A percentile compares a stretch with the other conserved stretches of the same genome.
phyloP scores from a whole-genome alignment of 2,329 filamentous ascomycete species.

The Neofusicoccum ribis region DNA sequence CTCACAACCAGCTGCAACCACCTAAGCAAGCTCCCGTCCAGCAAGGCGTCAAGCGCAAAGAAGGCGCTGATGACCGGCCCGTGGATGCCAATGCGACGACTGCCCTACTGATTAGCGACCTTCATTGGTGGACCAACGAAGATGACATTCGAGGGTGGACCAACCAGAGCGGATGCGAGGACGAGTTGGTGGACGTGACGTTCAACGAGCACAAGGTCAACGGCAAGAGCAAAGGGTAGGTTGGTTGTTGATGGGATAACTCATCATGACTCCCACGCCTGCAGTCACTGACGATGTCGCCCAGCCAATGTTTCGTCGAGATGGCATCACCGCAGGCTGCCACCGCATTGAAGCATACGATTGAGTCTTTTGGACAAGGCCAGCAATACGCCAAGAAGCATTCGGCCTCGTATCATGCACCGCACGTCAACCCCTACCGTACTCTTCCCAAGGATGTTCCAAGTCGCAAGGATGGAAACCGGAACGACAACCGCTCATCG shows the following conservation, averaged over 20 bases:
- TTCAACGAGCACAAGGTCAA: conserved; percentile 99
- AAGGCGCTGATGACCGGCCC: conserved; percentile 53
- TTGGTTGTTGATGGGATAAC: conserved; percentile 15
- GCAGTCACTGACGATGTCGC: neutral
- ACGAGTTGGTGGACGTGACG: conserved; percentile 85
- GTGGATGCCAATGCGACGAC: conserved; percentile 62
- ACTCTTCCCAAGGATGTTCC: conserved; percentile 88
- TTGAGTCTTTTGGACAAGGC: conserved; percentile 66
- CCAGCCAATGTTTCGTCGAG: conserved; percentile 77
- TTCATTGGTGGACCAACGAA: conserved; percentile 92
- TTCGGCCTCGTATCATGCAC: conserved; percentile 71
- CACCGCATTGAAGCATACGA: conserved; percentile 77
- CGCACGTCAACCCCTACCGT: conserved; percentile 81
- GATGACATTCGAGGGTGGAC: conserved; percentile 91
- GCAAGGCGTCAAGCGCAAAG: conserved; percentile 64
- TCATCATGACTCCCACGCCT: neutral
- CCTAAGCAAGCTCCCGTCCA: conserved; percentile 49
- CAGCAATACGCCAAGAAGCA: conserved; percentile 65
- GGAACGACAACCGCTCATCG: conserved; percentile 56
- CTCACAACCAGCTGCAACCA: conserved; percentile 37
- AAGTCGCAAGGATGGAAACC: conserved; percentile 65
- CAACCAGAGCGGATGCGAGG: conserved; percentile 74
- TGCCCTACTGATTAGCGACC: conserved; percentile 81
- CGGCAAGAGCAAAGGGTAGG: conserved; percentile 95
- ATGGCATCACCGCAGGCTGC: conserved; percentile 81